phyloP scores from a whole-genome alignment of 257 asterid genomes.

The Haberlea rhodopensis region DNA sequence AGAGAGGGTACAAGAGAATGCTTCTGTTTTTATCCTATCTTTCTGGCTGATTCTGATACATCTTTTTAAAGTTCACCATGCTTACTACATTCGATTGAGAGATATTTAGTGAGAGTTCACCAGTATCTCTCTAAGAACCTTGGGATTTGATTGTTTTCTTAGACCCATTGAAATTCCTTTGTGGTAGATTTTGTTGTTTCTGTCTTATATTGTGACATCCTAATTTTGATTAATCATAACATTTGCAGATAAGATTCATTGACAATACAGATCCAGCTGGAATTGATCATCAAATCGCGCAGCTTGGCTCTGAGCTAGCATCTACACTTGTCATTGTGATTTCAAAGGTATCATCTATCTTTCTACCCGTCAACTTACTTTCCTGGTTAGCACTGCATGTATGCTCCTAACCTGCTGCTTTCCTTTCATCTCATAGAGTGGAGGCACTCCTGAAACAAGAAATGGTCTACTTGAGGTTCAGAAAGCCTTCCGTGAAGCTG shows the following conservation, averaged over 20 bases:
- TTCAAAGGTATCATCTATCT: conserved; percentile 65
- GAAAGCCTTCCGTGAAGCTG: conserved; percentile 97
- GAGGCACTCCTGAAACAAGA: conserved; percentile 99
- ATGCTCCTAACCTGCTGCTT: conserved; percentile 23
- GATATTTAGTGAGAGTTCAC: conserved; percentile 4
- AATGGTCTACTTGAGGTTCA: conserved; percentile 96
- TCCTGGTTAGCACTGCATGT: conserved; percentile 1
- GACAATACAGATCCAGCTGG: conserved; percentile 99
- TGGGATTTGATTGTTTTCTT: neutral
- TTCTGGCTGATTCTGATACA: neutral
- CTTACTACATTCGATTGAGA: neutral
- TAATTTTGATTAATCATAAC: conserved; percentile 20
- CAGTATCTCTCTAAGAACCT: neutral
- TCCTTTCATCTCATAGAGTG: conserved; percentile 59
- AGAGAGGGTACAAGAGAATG: too few relatives aligned
- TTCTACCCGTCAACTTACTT: conserved; percentile 21
- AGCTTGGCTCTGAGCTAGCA: conserved; percentile 87
- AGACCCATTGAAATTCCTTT: neutral
- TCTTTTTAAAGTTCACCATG: neutral
- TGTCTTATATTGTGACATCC: conserved; percentile 15
- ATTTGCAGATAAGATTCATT: conserved; percentile 85
- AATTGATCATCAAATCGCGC: conserved; percentile 98
- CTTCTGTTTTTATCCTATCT: neutral
- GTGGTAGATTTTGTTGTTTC: conserved; percentile 14
- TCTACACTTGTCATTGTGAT: conserved; percentile 91